Base-by-base conservation (phyloP, 139 green algal species). In the Bryopsis sp. region DNA sequence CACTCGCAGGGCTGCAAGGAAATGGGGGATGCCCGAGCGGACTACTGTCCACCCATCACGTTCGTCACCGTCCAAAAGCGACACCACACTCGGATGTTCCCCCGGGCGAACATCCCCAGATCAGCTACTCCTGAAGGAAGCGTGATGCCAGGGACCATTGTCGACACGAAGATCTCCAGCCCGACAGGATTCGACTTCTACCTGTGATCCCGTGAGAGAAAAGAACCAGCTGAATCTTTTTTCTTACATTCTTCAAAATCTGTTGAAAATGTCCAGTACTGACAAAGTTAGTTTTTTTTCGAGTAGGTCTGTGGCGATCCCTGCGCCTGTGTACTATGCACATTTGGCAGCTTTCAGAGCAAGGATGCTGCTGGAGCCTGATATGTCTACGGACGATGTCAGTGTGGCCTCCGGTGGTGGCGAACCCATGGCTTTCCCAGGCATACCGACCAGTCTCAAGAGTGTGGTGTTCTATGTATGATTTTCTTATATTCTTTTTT, bases 21-120 rank as follows among this genome's bases (percentile, higher is more conserved):
- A 37, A 76, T 89, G 58, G 75, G 76, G 2, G 75, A 82, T 36
- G 72, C 80, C 2, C 64, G 36, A 0, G 39, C 73, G 6, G 69
- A 73, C 0, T 90, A 87, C 82, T 68, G 66, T 19, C 90, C 90
- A 1, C 72, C 65, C 36, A 83, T 96, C 76, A 94, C 88, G 24
- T 95, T 90, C 60, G 64, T 94, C 2, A 78, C 88, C 24, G 88
- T 92, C 35, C 85, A 89, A 78, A 95, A 95, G 76, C 73, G 82
- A 32, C 83, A 91, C 77, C 68, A 80, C 73, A 91, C 85, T 26
- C 78, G 86, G 32, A 67, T 90, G 39, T 78, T 88, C 31, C 74
- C 78, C 0, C 29, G 26, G 24, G 31, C 31, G 43, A 22, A 37
- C 2, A 57, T 64, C 62, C 58, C 72, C 39, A 33, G 39, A 54